phyloP scores from a whole-genome alignment of 2,329 filamentous ascomycete genomes.

The Cercospora sp. region DNA sequence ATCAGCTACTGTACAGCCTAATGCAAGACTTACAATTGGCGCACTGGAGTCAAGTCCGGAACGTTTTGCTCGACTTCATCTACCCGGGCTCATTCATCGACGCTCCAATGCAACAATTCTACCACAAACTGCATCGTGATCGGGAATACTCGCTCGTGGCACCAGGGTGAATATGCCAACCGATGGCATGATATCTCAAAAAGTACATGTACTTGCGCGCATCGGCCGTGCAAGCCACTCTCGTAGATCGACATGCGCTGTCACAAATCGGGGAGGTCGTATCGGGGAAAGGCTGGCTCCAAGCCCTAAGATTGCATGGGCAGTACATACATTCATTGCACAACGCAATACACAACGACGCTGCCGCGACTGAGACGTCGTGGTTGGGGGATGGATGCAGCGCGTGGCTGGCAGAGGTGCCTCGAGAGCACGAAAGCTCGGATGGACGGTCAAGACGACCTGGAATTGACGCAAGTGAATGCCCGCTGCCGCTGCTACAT shows the following conservation, averaged over 20 bases:
- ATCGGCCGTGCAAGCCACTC: not conserved
- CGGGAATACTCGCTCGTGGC: not conserved
- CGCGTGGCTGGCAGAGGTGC: not conserved
- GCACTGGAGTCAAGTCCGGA: conserved; percentile 38
- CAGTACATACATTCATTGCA: not conserved
- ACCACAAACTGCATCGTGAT: conserved; percentile 28
- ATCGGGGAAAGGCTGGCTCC: not conserved
- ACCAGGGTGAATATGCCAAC: not conserved
- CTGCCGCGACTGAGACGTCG: not conserved
- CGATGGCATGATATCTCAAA: not conserved
- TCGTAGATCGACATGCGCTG: not conserved
- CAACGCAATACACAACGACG: not conserved
- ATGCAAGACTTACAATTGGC: conserved; percentile 35
- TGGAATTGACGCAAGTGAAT: not conserved
- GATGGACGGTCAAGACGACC: not conserved
- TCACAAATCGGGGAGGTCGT: not conserved
- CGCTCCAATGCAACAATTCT: conserved; percentile 37
- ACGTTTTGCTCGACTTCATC: conserved; percentile 38
- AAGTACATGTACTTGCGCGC: not conserved
- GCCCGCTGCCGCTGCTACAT: not conserved
- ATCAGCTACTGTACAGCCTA: conserved; percentile 30
- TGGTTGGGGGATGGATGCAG: not conserved
- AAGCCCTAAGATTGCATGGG: not conserved
- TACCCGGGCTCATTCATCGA: conserved; percentile 40
- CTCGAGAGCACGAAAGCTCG: not conserved